These are phyloP conservation scores for Aspergillus phoenicis DNA, from an alignment of 2,329 filamentous ascomycete species.

Conservation along the genomic window DNA sequence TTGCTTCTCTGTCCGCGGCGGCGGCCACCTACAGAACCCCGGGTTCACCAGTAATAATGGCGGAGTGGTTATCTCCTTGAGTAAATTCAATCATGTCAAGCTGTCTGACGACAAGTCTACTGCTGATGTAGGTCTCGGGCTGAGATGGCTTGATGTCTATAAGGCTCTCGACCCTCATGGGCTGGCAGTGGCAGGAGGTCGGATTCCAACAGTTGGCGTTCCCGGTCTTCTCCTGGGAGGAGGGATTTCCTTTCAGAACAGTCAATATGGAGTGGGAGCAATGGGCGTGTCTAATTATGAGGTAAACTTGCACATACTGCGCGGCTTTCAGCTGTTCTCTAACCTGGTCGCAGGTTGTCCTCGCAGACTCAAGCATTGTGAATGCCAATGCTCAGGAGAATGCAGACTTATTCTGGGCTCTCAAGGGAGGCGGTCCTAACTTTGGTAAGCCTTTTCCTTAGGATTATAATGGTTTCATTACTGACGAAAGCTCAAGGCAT, in stretches of 20 bases:
- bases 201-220: constrained; percentile 48
- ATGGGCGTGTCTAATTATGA: constrained; percentile 19
- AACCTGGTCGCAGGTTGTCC: constrained; percentile 14
- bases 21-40: constrained; percentile 21
- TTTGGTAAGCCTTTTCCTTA: constrained; percentile 25
- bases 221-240: constrained; percentile 50
- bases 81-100: constrained; percentile 40
- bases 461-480: too few species aligned
- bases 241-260: constrained; percentile 19
- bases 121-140: constrained; percentile 50
- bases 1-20: constrained; percentile 11
- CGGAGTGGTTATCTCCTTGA: constrained; percentile 55
- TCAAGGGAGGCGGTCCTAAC: constrained; percentile 34
- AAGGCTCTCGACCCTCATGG: constrained; percentile 42
- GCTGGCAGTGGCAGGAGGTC: constrained; percentile 49
- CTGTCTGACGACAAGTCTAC: constrained; percentile 38
- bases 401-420: constrained; percentile 34
- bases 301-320: constrained; percentile 5
- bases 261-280: constrained; percentile 18
- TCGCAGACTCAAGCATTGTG: constrained; percentile 19
- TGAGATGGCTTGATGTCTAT: constrained; percentile 50
- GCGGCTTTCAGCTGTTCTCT: neutral
- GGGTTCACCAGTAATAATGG: constrained; percentile 23
- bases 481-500: constrained; percentile 11
- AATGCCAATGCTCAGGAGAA: constrained; percentile 20